Evolutionary conservation across 108 stramenopile species (phyloP).

Genomic region (Phaeodactylum tricornutum): DNA sequence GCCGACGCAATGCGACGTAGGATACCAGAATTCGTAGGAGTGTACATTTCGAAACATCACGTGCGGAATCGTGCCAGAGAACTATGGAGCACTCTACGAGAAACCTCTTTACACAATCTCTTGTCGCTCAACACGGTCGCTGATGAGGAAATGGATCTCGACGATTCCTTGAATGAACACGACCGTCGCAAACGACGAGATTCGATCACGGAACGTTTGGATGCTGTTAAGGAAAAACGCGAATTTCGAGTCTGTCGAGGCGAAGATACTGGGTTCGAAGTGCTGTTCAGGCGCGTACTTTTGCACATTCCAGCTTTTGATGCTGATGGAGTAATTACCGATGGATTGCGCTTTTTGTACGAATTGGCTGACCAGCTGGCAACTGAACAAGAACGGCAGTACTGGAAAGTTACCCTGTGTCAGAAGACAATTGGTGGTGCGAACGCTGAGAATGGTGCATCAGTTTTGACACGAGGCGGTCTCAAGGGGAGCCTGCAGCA

Average conservation of each 20-base stretch:
- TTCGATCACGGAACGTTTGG: no score
- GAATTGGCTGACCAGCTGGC: slow-evolving; percentile 32
- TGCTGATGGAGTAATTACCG: background rate
- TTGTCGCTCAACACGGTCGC: no score
- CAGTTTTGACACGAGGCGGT: slow-evolving; percentile 38
- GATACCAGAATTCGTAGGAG: slow-evolving; percentile 60
- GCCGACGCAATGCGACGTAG: no score
- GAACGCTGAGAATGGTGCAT: slow-evolving; percentile 32
- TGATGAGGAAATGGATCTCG: no score
- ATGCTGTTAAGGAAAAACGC: no score
- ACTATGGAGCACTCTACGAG: slow-evolving; percentile 15
- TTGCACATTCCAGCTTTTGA: slow-evolving; percentile 10
- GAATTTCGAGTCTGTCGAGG: background rate
- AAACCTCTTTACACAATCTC: background rate
- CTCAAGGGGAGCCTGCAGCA: slow-evolving; percentile 38
- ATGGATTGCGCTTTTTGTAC: slow-evolving; percentile 37
- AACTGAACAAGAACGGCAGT: slow-evolving; percentile 18
- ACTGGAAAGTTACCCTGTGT: slow-evolving; percentile 69
- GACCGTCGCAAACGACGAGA: no score
- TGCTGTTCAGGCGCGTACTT: background rate
- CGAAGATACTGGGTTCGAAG: background rate
- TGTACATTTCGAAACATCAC: slow-evolving; percentile 66
- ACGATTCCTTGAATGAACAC: no score
- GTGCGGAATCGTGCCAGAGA: slow-evolving; percentile 34
- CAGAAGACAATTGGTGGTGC: slow-evolving; percentile 58